phyloP scores from a whole-genome alignment of 2,329 filamentous ascomycete species.

The Ceratocystis diversiconidia region DNA sequence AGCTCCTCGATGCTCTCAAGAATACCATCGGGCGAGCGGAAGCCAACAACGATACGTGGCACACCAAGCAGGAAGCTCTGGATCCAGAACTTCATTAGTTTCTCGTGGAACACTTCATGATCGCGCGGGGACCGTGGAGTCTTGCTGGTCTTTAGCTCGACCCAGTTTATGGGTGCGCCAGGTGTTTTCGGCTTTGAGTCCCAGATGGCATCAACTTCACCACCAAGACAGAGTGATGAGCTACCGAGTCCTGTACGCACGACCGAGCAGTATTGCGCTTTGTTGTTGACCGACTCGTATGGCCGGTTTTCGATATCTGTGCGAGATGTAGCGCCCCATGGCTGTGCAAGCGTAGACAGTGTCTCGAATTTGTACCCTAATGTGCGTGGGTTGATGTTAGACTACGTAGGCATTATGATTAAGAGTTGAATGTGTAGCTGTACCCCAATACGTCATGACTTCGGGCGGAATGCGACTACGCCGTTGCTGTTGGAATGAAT shows the following conservation, averaged over 20 bases:
- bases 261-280: constrained; percentile 89
- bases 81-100: constrained; percentile 91
- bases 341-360: constrained; percentile 56
- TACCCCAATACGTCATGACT: constrained; percentile 88
- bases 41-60: constrained; percentile 81
- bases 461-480: constrained; percentile 45
- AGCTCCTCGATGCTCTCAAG: constrained; percentile 63
- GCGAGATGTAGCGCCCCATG: constrained; percentile 59
- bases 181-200: constrained; percentile 58
- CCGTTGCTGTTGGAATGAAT: constrained; percentile 36
- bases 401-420: background rate
- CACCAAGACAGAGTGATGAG: constrained; percentile 65
- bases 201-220: constrained; percentile 90
- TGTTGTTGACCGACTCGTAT: constrained; percentile 63
- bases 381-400: background rate
- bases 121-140: constrained; percentile 55
- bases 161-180: constrained; percentile 67
- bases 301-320: constrained; percentile 68
- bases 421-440: constrained; percentile 4
- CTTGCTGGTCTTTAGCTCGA: constrained; percentile 85
- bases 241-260: constrained; percentile 77
- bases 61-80: constrained; percentile 91
- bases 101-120: constrained; percentile 65
- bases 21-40: constrained; percentile 55
- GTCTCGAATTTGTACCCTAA: constrained; percentile 94